Percentiles rank a stretch among this genome's conserved stretches.
Evolutionary conservation across 345 rosid species (phyloP).

Genomic region (Carallia pectinifolia): DNA sequence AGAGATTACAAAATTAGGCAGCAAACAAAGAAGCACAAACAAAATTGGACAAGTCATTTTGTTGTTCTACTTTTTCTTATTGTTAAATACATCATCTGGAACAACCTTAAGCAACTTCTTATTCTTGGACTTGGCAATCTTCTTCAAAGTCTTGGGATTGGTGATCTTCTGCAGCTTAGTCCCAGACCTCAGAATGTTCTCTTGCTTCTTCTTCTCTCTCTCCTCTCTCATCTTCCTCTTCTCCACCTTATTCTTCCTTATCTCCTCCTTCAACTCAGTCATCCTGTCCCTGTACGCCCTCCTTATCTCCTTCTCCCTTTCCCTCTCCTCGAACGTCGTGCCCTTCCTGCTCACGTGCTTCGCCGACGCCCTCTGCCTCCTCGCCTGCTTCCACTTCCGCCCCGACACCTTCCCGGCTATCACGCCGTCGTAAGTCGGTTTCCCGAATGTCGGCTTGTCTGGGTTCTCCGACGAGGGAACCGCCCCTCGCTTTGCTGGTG

Average conservation of each 20-base stretch:
- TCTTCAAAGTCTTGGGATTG: conserved; percentile 83
- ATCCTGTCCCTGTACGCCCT: conserved; percentile 73
- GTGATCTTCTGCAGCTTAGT: conserved; percentile 77
- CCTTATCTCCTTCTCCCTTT: conserved; percentile 66
- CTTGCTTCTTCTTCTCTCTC: conserved; percentile 85
- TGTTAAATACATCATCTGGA: conserved; percentile 52
- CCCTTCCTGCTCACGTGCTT: conserved; percentile 54
- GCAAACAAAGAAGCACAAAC: background rate
- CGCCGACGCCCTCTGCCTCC: conserved; percentile 72
- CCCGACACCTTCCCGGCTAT: conserved; percentile 90
- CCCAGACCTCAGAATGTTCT: conserved; percentile 72
- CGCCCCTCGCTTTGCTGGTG: conserved; percentile 73
- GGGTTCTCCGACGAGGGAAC: conserved; percentile 65
- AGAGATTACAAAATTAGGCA: background rate
- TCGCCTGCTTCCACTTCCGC: conserved; percentile 73
- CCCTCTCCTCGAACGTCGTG: conserved; percentile 58
- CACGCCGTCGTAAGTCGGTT: conserved; percentile 86
- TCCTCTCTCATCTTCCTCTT: conserved; percentile 85
- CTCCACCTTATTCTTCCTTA: conserved; percentile 67
- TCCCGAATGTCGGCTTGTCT: conserved; percentile 58
- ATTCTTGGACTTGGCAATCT: conserved; percentile 70
- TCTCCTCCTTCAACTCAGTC: conserved; percentile 80
- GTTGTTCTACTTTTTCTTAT: conserved; percentile 21
- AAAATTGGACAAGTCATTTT: background rate
- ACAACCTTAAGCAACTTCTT: conserved; percentile 72